These are phyloP conservation scores for Gleditsia sinensis DNA, from an alignment of 306 rosid genomes.

Conservation along the genomic window DNA sequence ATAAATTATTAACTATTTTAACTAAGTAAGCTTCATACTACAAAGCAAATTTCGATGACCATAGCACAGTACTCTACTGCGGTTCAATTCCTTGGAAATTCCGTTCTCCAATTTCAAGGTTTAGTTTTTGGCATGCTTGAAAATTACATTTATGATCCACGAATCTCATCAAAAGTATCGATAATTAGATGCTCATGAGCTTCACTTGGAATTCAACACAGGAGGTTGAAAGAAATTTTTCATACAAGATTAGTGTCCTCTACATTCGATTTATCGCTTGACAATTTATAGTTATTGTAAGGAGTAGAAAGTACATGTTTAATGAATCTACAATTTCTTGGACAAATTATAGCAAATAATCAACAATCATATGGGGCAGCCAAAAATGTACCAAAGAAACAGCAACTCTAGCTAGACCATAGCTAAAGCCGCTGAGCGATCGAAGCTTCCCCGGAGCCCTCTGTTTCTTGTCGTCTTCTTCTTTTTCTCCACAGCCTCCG, in stretches of 20 bases:
- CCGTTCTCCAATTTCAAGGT: background rate
- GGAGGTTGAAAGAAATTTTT: background rate
- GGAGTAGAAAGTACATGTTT: conserved; percentile 4
- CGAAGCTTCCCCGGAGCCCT: conserved; percentile 44
- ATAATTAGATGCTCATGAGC: background rate
- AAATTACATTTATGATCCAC: background rate
- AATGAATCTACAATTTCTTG: conserved; percentile 30
- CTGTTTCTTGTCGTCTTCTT: conserved; percentile 41
- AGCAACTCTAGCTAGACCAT: conserved; percentile 35
- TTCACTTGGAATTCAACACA: background rate
- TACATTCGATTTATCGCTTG: background rate
- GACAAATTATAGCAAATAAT: background rate
- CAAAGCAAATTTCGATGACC: too few species aligned
- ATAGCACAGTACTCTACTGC: too few species aligned
- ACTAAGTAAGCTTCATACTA: too few species aligned
- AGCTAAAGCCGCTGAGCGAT: conserved; percentile 45
- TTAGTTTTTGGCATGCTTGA: background rate
- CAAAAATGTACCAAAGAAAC: background rate
- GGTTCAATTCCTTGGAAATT: background rate
- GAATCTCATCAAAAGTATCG: background rate
- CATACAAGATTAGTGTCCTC: background rate
- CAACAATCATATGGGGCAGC: background rate
- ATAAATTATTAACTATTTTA: too few species aligned
- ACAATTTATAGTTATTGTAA: background rate
- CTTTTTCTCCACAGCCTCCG: conserved; percentile 25